Conservation (phyloP, 116 monocot species). For the Phalaenopsis hybrid region DNA sequence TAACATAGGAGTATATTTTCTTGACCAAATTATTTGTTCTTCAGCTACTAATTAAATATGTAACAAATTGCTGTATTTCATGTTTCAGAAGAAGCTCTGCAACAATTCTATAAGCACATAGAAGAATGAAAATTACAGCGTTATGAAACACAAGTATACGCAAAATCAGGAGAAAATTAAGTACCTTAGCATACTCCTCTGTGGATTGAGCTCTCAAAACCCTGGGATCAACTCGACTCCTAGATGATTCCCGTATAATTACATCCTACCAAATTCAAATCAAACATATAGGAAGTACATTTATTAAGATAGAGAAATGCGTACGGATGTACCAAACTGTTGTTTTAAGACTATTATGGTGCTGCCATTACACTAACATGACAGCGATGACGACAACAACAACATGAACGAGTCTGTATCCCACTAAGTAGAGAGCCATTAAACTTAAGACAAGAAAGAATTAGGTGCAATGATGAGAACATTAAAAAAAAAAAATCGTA, state of each 20-base stretch:
- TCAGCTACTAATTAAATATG: constrained; percentile 3
- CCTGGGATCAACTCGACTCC: constrained; percentile 54
- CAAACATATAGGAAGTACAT: neutral
- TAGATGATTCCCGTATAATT: constrained; percentile 59
- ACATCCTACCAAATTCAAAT: constrained; percentile 51
- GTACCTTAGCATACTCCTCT: constrained; percentile 70
- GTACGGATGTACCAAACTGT: neutral
- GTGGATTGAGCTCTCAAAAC: constrained; percentile 53
- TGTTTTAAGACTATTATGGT: neutral
- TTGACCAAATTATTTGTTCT: neutral
- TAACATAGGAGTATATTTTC: neutral
- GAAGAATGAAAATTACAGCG: neutral
- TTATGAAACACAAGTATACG: neutral
- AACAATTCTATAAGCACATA: neutral
- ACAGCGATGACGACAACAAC: neutral
- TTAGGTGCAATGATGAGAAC: neutral
- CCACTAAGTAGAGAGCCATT: neutral
- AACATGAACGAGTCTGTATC: too few species aligned
- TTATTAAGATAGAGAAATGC: neutral
- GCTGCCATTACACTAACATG: neutral
- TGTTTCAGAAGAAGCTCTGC: neutral
- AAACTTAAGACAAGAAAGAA: neutral
- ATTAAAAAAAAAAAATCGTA: neutral
- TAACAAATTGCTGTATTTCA: neutral
- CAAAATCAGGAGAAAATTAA: neutral